These are phyloP conservation scores for Monilinia vaccinii-corymbosi DNA, from an alignment of 2,329 filamentous ascomycete species.

Conservation along the genomic window DNA sequence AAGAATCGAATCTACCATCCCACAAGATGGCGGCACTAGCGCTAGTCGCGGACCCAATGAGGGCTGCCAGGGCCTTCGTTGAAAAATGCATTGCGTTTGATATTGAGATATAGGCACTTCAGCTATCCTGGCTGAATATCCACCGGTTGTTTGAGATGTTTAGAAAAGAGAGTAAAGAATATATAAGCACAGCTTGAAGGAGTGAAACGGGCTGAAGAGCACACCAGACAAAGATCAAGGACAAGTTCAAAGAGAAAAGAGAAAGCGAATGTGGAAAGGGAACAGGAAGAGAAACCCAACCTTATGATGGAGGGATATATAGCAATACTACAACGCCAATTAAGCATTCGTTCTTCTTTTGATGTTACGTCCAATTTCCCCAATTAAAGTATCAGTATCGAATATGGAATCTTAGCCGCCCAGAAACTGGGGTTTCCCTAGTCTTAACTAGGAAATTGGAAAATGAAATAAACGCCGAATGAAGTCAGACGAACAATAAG, in stretches of 20 bases:
- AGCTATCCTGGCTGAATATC: background rate
- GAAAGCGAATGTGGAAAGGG: too few relatives aligned
- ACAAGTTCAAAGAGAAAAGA: background rate
- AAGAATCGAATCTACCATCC: constrained; percentile 58
- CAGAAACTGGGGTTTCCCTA: background rate
- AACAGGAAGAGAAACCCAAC: background rate
- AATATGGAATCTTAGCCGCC: constrained; percentile 5
- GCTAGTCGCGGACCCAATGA: constrained; percentile 28
- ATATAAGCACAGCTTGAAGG: constrained; percentile 3
- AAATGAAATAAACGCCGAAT: background rate
- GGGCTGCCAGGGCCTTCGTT: constrained; percentile 16
- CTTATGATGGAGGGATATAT: background rate
- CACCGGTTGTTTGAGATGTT: background rate
- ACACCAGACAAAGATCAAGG: constrained; percentile 2
- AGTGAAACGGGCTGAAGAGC: constrained; percentile 11
- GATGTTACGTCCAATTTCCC: constrained; percentile 6
- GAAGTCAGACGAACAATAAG: background rate
- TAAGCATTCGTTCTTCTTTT: background rate
- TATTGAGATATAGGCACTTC: constrained; percentile 1
- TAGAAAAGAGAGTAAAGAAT: background rate
- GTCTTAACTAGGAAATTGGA: background rate
- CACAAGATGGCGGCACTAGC: constrained; percentile 44
- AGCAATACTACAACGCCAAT: background rate
- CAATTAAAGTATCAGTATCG: constrained; percentile 5
- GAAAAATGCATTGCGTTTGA: constrained; percentile 20